Base-by-base conservation (phyloP, 164 flowering plant genomes). In the Akebia trifoliata region DNA sequence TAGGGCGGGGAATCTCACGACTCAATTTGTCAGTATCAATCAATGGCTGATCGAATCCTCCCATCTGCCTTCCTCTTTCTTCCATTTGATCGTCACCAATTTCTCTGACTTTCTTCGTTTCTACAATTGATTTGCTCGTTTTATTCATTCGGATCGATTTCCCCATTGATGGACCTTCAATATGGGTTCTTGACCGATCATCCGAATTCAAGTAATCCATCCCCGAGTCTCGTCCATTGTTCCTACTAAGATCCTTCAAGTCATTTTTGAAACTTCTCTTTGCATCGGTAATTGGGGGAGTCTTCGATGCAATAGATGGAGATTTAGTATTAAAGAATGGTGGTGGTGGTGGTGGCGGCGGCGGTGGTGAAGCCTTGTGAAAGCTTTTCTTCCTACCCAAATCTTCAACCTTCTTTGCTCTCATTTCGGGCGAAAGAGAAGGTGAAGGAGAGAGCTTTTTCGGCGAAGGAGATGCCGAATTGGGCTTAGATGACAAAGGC, bases 131-230 rank as follows among this genome's bases (percentile, higher is more conserved):
- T 50, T 63, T 58, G 34, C 57, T 39, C 4, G 74, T 17, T 70
- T 76, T 66, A 34, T 70, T 22, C 35, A 84, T 81, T 74, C 90
- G 69, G 21, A 78, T 85, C 4, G 90, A 82, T 58, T 69, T 84
- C 22, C 78, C 87, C 43, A 59, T 69, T 4, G 14, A 14, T 14
- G 65, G 17, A 9, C 59, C 36, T 28, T 69, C 76, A 20, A 35
- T 15, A 7, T 8, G 47, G 38, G 18, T 15, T 14, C 39, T 46
- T 8, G 50, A 18, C n/a, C 45, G 40, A 14, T 39, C 46, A 21
- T 65, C 60, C 2, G 54, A 30, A 10, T 56, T 53, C 26, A 20
- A 29, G 29, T 47, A 20, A 31, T 49, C 42, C 49, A 46, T 20
- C 32, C 34, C 60, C 34, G 38, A 38, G 59, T 76, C 44, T 31